A percentile compares a stretch with the other conserved stretches of the same genome.
Conservation (phyloP, 2,329 filamentous ascomycete genomes). For the Cadophora luteo-olivacea region DNA sequence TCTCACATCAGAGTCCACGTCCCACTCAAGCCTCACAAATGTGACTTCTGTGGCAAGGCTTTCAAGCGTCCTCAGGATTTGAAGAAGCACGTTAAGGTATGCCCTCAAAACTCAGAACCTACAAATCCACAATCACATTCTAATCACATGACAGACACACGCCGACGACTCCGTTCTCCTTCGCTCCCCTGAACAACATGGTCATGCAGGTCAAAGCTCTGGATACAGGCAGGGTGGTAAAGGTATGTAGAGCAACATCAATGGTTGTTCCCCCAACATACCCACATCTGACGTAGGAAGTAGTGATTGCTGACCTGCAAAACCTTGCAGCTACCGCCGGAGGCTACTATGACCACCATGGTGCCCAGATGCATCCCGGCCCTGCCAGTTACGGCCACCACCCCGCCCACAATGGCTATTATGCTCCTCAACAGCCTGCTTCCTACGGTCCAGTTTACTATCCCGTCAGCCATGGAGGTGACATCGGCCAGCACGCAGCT, state of each 20-base stretch:
- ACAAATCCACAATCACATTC: conserved; percentile 23
- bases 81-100: conserved; percentile 96
- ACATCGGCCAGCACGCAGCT: conserved; percentile 66
- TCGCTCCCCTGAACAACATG: conserved; percentile 44
- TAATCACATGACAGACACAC: conserved; percentile 67
- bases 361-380: conserved; percentile 65
- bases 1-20: conserved; percentile 99
- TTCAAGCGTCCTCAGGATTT: conserved; percentile 99
- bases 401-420: conserved; percentile 57
- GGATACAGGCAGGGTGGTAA: conserved; percentile 60
- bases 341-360: conserved; percentile 69
- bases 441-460: conserved; percentile 81
- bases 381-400: conserved; percentile 60
- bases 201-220: conserved; percentile 40
- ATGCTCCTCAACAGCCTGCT: conserved; percentile 58
- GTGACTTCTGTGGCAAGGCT: conserved; percentile 97
- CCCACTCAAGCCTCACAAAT: conserved; percentile 98
- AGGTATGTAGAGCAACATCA: conserved; percentile 41
- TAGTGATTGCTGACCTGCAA: conserved; percentile 45
- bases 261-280: conserved; percentile 36
- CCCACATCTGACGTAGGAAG: conserved; percentile 38
- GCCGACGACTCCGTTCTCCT: conserved; percentile 88
- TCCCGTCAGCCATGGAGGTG: conserved; percentile 69
- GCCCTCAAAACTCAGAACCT: conserved; percentile 19
- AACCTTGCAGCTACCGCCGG: conserved; percentile 42